Conservation (phyloP, 1,284 basidiomycete species). For the Sparassis latifolia region DNA sequence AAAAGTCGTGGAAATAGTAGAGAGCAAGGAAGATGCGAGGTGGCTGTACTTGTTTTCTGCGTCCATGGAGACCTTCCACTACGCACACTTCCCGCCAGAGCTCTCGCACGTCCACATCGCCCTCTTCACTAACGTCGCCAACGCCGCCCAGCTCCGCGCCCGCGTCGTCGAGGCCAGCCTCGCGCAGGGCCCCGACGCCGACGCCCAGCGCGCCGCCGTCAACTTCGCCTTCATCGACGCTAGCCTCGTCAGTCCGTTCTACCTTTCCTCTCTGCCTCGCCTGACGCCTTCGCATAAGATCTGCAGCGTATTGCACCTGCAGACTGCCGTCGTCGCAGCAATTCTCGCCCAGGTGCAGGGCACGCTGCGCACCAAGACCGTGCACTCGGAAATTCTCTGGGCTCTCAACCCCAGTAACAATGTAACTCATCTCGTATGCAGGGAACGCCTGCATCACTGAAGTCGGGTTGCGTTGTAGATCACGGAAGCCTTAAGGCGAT, state of each 20-base stretch:
- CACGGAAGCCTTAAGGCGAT: slow-evolving; percentile 77
- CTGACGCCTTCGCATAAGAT: slow-evolving; percentile 39
- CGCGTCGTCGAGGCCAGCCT: slow-evolving; percentile 68
- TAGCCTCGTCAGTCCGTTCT: slow-evolving; percentile 39
- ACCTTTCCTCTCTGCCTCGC: neutral
- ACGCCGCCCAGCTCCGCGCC: slow-evolving; percentile 52
- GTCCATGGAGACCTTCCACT: slow-evolving; percentile 47
- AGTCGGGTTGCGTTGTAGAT: slow-evolving; percentile 47
- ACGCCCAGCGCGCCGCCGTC: slow-evolving; percentile 63
- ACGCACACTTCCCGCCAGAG: slow-evolving; percentile 42
- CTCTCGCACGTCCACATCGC: slow-evolving; percentile 51
- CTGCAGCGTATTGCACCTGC: slow-evolving; percentile 67
- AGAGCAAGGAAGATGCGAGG: neutral
- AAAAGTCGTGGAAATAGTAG: neutral
- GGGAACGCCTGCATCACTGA: neutral
- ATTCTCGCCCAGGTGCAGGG: slow-evolving; percentile 60
- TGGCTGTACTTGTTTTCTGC: neutral
- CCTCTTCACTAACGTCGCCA: slow-evolving; percentile 62
- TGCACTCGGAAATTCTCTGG: slow-evolving; percentile 86
- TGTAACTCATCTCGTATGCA: slow-evolving; percentile 31
- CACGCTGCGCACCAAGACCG: slow-evolving; percentile 63
- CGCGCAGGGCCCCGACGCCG: slow-evolving; percentile 52
- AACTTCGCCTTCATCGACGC: slow-evolving; percentile 91
- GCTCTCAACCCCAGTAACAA: slow-evolving; percentile 81
- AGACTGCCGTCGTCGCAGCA: slow-evolving; percentile 78